phyloP scores from a whole-genome alignment of 163 green algal genomes.

The Chlamydomonas reinhardtii region DNA sequence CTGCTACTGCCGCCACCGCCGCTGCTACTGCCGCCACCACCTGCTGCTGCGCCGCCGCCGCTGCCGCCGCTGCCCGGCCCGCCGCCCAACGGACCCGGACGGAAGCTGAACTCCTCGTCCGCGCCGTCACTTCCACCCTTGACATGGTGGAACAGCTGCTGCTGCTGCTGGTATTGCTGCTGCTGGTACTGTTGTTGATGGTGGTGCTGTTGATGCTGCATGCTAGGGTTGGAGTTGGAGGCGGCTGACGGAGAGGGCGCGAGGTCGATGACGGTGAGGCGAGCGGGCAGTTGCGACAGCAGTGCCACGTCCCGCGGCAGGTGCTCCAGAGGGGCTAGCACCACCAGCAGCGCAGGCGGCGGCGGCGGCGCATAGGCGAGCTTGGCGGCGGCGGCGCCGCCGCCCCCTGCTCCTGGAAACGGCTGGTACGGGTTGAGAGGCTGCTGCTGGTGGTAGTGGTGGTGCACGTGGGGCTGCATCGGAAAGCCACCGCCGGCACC shows the following conservation, averaged over 20 bases:
- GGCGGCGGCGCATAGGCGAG: too few species aligned
- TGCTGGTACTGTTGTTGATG: too few species aligned
- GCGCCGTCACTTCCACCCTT: background rate
- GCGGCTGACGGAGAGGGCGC: too few species aligned
- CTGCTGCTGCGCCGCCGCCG: too few species aligned
- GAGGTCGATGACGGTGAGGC: background rate
- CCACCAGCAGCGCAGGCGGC: background rate
- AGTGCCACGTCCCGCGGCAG: background rate
- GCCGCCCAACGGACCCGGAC: background rate
- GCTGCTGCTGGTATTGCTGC: too few species aligned
- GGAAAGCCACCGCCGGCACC: too few species aligned
- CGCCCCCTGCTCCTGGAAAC: too few species aligned
- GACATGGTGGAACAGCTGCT: background rate
- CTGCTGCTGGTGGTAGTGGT: background rate
- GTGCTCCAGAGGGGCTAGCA: conserved; percentile 35
- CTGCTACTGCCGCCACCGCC: background rate
- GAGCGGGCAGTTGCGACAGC: conserved; percentile 5
- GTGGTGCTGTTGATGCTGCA: too few species aligned
- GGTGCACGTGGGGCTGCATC: too few species aligned
- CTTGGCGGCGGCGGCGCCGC: too few species aligned
- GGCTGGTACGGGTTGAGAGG: background rate
- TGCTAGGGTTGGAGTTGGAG: too few species aligned
- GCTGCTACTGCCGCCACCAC: background rate
- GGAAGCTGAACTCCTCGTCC: background rate
- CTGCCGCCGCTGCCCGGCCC: background rate